Evolutionary conservation across 106 monocot species (phyloP).

Genomic region (Triglochin maritima): DNA sequence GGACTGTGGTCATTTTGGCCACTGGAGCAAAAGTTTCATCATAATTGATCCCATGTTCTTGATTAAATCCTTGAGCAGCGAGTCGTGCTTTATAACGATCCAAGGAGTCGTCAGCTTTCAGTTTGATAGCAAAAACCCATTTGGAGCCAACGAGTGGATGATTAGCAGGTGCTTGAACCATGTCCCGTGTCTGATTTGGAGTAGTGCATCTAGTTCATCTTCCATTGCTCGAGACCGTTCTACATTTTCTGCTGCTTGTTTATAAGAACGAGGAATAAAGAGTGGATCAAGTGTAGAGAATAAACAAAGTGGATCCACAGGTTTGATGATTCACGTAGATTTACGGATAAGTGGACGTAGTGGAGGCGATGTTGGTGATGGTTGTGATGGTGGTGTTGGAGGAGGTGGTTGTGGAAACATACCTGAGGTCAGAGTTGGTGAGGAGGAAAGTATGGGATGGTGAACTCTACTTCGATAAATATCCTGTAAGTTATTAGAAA

Average conservation of each 20-base stretch:
- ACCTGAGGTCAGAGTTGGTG: constrained; percentile 2
- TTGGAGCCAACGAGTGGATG: constrained; percentile 1
- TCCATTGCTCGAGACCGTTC: constrained; percentile 16
- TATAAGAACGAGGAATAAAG: constrained; percentile 3
- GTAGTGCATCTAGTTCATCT: constrained; percentile 8
- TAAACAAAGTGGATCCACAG: not conserved
- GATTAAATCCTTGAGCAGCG: constrained; percentile 12
- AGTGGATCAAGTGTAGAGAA: constrained; percentile 6
- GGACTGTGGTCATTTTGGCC: constrained; percentile 23
- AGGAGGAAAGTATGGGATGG: not conserved
- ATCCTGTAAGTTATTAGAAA: constrained; percentile 5
- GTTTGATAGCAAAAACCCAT: constrained; percentile 12
- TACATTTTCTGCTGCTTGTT: constrained; percentile 3
- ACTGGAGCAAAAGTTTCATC: constrained; percentile 19
- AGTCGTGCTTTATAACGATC: constrained; percentile 19
- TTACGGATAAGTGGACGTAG: not conserved
- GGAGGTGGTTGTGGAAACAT: not conserved
- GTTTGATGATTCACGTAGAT: constrained; percentile 1
- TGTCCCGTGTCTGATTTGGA: not conserved
- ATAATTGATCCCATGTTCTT: constrained; percentile 27
- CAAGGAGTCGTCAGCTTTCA: constrained; percentile 10
- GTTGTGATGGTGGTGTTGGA: not conserved
- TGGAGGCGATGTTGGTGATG: too few relatives aligned
- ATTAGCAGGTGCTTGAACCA: not conserved
- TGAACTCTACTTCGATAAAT: not conserved